A percentile compares a stretch with the other conserved stretches of the same genome.
phyloP scores from a whole-genome alignment of 225 moss, liverwort and hornwort species.

The Pseudisothecium myosuroides region DNA sequence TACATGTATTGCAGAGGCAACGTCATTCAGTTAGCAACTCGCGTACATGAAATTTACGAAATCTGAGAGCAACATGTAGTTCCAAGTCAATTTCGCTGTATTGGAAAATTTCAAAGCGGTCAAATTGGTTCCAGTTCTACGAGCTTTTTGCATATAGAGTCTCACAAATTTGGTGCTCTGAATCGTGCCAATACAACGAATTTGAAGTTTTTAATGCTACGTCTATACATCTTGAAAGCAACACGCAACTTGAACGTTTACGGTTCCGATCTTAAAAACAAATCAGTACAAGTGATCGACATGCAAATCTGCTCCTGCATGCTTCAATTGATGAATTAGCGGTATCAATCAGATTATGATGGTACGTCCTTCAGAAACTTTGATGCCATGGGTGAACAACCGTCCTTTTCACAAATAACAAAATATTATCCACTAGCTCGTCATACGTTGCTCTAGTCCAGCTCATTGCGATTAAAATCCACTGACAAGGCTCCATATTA shows the following conservation, averaged over 20 bases:
- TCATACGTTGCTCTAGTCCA: not conserved
- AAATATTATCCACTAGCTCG: not conserved
- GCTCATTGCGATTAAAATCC: not conserved
- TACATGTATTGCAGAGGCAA: not conserved
- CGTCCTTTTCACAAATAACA: not conserved
- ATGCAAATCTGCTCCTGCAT: too few relatives aligned
- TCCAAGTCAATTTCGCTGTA: not conserved
- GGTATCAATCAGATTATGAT: not conserved
- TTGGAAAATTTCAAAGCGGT: not conserved
- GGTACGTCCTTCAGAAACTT: not conserved
- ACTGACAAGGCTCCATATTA: not conserved
- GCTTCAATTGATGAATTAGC: not conserved
- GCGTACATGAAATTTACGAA: not conserved
- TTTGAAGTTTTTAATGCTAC: not conserved
- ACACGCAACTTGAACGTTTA: not conserved
- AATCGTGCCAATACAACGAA: too few relatives aligned
- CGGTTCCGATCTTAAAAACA: not conserved
- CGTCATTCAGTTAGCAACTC: not conserved
- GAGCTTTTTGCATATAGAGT: not conserved
- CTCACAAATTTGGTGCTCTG: not conserved
- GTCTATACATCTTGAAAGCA: not conserved
- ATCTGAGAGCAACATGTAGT: not conserved
- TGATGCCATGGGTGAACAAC: not conserved
- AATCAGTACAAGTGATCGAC: not conserved
- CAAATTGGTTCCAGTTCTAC: not conserved